phyloP scores from a whole-genome alignment of 768 basidiomycete genomes.

The Hebeloma cylindrosporum region DNA sequence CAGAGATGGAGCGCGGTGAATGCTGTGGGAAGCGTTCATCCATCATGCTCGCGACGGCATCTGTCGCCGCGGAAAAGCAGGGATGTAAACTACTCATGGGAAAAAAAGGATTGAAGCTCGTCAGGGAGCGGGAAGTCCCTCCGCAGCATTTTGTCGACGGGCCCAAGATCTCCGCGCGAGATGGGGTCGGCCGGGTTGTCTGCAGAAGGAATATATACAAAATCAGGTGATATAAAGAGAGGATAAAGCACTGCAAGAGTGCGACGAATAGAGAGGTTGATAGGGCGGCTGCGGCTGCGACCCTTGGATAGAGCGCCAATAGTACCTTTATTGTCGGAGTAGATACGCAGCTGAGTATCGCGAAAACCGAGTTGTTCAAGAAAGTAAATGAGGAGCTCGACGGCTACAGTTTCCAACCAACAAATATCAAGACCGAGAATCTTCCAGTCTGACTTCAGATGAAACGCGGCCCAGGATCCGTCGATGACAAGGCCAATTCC shows the following conservation, averaged over 20 bases:
- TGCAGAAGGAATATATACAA: conserved; percentile 26
- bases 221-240: conserved; percentile 17
- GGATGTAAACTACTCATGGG: conserved; percentile 7
- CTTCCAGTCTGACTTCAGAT: conserved; percentile 15
- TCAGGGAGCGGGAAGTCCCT: no score
- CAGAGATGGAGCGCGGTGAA: neutral
- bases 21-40: neutral
- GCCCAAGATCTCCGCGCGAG: conserved; percentile 16
- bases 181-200: conserved; percentile 33
- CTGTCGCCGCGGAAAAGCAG: neutral
- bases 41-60: neutral
- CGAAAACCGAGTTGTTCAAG: conserved; percentile 6
- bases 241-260: conserved; percentile 15
- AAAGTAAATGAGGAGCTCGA: conserved; percentile 22
- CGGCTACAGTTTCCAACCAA: conserved; percentile 26
- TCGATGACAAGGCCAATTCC: conserved; percentile 12
- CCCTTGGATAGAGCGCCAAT: conserved; percentile 35
- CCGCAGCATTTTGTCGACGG: neutral
- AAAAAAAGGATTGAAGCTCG: conserved; percentile 15
- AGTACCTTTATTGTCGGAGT: conserved; percentile 37
- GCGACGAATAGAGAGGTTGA: conserved; percentile 29
- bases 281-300: conserved; percentile 26
- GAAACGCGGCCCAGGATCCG: conserved; percentile 22
- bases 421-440: conserved; percentile 20
- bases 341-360: conserved; percentile 23